phyloP scores from a whole-genome alignment of 2,329 filamentous ascomycete species.

The Trichoderma sp. region DNA sequence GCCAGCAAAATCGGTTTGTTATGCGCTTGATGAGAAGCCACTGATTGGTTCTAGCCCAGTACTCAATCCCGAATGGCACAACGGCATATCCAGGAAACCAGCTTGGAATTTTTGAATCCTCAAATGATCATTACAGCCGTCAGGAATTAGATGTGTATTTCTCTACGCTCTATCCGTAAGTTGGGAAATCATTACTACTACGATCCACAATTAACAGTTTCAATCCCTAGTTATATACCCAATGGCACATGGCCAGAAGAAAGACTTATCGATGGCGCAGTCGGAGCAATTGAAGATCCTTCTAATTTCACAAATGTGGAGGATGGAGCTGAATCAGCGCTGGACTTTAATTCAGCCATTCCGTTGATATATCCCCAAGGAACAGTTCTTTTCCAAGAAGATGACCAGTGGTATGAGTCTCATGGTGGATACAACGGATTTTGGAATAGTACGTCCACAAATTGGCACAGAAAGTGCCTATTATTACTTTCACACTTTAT shows the following conservation, averaged over 20 bases:
- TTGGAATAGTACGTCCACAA: neutral
- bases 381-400: conserved; percentile 44
- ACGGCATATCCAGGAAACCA: conserved; percentile 5
- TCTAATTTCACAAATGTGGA: neutral
- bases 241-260: neutral
- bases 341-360: conserved; percentile 52
- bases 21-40: neutral
- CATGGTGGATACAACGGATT: neutral
- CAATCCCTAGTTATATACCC: neutral
- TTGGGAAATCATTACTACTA: neutral
- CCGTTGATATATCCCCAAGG: conserved; percentile 55
- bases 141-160: neutral
- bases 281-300: neutral
- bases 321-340: conserved; percentile 42
- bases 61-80: neutral
- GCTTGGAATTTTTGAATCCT: conserved; percentile 13
- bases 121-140: conserved; percentile 3
- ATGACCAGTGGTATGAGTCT: neutral
- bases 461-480: neutral
- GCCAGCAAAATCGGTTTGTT: rapidly evolving
- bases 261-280: neutral
- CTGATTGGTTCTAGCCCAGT: neutral
- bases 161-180: neutral
- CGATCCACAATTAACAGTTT: neutral
- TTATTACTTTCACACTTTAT: neutral